Base-by-base conservation (phyloP, 768 basidiomycete genomes). In the Mycena albidolilacea region DNA sequence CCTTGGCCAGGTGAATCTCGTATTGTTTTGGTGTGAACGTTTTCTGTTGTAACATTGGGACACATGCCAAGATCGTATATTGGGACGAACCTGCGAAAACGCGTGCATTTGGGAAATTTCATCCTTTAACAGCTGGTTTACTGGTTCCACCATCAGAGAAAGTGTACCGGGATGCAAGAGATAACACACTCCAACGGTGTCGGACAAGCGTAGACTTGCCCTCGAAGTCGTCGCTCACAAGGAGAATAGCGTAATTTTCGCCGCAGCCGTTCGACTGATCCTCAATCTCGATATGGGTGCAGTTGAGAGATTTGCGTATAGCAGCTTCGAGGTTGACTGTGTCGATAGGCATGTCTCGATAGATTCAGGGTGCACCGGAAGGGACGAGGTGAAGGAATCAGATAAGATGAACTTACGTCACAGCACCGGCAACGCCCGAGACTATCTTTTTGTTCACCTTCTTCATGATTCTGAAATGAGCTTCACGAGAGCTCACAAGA, bases 211-310 rank as follows among this genome's bases (percentile, higher is more conserved):
- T 95, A 14, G 86, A 87, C 82, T 94, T 93, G 8, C 93, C 94
- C 81, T 94, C 90, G 77, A 96, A 96, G 0, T 87, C 90, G 78
- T 92, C 90, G 84, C 93, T 95, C 76, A 96, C 94, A 39, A 96
- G 86, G 37, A 93, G 78, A 38, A 96, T 87, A 0, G 90, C 83
- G 77, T 94, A 96, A 79, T 85, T 95, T 74, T 94, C 90, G 3
- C 95, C 95, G 76, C 95, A 96, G 7, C 94, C 94, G 75, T 86
- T 93, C 0, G 94, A 95, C 75, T 89, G 87, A 79, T 96, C 95
- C 75, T 91, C 85, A 62, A 96, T 91, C 77, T 94, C 88, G 15
- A 95, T 87, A 77, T 94, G 90, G 3, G 84, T 80, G 50, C 95
- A 89, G 0, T 89, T 87, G 63, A 95, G 87, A 1, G 88, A 87